A percentile compares a stretch with the other conserved stretches of the same genome.
These are phyloP conservation scores for Pyropia yezoensis DNA, from an alignment of 23 red algal genomes.

Conservation along the genomic window DNA sequence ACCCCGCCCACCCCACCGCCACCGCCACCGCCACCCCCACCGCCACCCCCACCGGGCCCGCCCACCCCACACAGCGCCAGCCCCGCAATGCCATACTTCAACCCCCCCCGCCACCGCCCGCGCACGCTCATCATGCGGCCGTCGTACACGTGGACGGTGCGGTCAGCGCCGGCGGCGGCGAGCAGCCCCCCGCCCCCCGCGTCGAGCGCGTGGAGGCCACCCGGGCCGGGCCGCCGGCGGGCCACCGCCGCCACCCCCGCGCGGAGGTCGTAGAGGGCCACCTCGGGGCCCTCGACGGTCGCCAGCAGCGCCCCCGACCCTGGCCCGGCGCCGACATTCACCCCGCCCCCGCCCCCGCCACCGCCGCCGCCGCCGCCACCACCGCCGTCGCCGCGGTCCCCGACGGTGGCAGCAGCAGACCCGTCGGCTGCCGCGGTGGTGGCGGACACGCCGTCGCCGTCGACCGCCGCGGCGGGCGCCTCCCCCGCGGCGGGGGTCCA, in stretches of 20 bases:
- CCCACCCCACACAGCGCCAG: constrained; percentile 20
- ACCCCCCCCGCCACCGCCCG: constrained; percentile 29
- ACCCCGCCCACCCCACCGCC: no score
- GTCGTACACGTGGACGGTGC: constrained; percentile 51
- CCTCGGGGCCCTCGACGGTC: constrained; percentile 17
- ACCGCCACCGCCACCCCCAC: no score
- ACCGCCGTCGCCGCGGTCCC: no score
- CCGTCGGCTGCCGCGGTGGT: no score
- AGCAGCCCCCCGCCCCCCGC: constrained; percentile 16
- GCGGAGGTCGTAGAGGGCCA: constrained; percentile 45
- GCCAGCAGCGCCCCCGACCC: constrained; percentile 2
- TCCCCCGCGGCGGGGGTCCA: neutral
- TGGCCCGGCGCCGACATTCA: neutral
- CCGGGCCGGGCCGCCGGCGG: constrained; percentile 4
- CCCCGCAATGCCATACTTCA: constrained; percentile 43
- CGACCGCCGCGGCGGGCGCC: no score
- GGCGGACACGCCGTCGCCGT: no score
- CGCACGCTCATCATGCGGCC: constrained; percentile 24
- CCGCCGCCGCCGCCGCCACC: no score
- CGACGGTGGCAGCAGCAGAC: no score
- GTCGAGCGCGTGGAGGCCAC: constrained; percentile 18
- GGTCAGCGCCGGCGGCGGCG: constrained; percentile 32
- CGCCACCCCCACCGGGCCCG: neutral
- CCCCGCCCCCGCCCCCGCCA: no score
- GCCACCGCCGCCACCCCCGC: constrained; percentile 13